phyloP scores from a whole-genome alignment of 2,329 filamentous ascomycete species.

The Waltergamsia citrina region DNA sequence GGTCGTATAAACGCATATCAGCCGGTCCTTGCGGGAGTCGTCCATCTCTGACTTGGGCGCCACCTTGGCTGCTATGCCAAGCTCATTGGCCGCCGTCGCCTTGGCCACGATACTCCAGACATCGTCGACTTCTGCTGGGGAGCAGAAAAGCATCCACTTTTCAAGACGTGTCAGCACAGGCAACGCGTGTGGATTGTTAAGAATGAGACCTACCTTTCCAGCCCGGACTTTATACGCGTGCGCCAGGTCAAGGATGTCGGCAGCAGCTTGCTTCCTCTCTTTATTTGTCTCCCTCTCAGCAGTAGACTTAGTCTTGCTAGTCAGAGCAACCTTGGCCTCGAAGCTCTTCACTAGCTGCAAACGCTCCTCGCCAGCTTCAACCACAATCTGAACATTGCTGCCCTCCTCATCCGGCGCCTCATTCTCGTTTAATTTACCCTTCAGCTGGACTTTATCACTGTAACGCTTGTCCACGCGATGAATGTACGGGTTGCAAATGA shows the following conservation, averaged over 20 bases:
- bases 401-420: constrained; percentile 36
- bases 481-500: constrained; percentile 55
- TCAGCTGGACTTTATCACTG: constrained; percentile 20
- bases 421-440: constrained; percentile 33
- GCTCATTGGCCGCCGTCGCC: constrained; percentile 56
- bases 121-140: constrained; percentile 41
- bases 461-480: constrained; percentile 20
- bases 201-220: constrained; percentile 50
- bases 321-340: constrained; percentile 21
- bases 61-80: constrained; percentile 68
- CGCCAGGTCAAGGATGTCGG: constrained; percentile 53
- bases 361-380: constrained; percentile 40
- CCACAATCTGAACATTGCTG: constrained; percentile 37
- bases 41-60: constrained; percentile 38
- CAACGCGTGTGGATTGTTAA: not conserved
- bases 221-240: constrained; percentile 44
- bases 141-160: constrained; percentile 68
- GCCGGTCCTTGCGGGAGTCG: constrained; percentile 29
- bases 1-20: constrained; percentile 71
- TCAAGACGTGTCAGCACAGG: constrained; percentile 15
- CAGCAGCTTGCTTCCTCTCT: constrained; percentile 36
- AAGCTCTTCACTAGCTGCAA: constrained; percentile 36
- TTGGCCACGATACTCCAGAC: constrained; percentile 59
- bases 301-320: constrained; percentile 16
- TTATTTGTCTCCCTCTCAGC: constrained; percentile 37